Conservation (phyloP, 495 filamentous ascomycete genomes). For the Lasiosphaeria hispida region DNA sequence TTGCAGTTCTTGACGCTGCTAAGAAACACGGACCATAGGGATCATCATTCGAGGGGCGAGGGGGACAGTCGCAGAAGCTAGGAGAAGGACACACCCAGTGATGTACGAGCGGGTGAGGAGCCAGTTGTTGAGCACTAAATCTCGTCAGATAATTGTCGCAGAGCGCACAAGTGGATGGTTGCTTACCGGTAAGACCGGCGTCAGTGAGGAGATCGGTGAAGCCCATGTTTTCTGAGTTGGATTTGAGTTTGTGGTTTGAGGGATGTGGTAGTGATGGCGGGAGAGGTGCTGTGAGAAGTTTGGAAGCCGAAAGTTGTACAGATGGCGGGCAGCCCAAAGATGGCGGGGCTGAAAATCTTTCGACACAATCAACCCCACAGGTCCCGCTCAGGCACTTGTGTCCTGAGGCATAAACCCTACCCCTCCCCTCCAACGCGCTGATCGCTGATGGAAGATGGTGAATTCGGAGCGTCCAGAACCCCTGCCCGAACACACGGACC, state of each 20-base stretch:
- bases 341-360: conserved; percentile 28
- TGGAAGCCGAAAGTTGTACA: conserved; percentile 3
- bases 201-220: conserved; percentile 91
- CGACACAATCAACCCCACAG: conserved; percentile 2
- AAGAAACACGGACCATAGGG: conserved; percentile 98
- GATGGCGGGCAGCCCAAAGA: conserved; percentile 16
- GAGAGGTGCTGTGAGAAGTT: conserved; percentile 11
- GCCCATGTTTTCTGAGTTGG: conserved; percentile 62
- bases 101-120: conserved; percentile 90
- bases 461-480: too few species aligned
- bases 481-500: too few species aligned
- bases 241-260: conserved; percentile 12
- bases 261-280: conserved; percentile 8
- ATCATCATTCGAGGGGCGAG: conserved; percentile 66
- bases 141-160: conserved; percentile 12
- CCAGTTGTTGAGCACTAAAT: conserved; percentile 87
- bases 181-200: conserved; percentile 79
- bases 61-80: conserved; percentile 12
- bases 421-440: neutral
- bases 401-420: neutral
- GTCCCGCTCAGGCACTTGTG: neutral
- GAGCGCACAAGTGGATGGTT: neutral
- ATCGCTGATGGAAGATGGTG: too few species aligned
- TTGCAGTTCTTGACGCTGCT: conserved; percentile 96
- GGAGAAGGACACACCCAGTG: conserved; percentile 64